Percentiles rank a stretch among this genome's conserved stretches.
Evolutionary conservation across 2,329 filamentous ascomycete genomes (phyloP).

Genomic region (Pseudogymnoascus sp.): DNA sequence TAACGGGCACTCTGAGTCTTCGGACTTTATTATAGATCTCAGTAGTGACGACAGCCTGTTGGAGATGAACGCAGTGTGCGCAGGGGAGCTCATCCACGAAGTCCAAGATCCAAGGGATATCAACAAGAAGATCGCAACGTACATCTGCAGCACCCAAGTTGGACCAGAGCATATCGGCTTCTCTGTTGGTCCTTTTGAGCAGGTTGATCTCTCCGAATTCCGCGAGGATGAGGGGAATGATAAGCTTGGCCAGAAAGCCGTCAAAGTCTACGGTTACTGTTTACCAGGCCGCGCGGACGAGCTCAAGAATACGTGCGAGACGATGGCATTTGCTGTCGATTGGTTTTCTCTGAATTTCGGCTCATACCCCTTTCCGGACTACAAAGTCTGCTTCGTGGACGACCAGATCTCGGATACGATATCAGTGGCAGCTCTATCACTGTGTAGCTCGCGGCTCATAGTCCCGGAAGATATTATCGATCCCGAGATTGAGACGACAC

Average conservation of each 20-base stretch:
- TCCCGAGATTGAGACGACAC: conserved; percentile 70
- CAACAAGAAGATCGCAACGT: conserved; percentile 80
- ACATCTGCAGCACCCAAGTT: conserved; percentile 65
- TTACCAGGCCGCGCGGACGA: conserved; percentile 75
- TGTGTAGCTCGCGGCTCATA: conserved; percentile 79
- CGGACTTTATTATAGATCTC: conserved; percentile 29
- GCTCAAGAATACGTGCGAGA: conserved; percentile 77
- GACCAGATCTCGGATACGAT: conserved; percentile 70
- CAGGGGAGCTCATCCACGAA: conserved; percentile 82
- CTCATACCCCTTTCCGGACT: conserved; percentile 83
- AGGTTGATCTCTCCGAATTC: conserved; percentile 81
- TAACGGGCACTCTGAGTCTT: conserved; percentile 21
- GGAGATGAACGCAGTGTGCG: conserved; percentile 85
- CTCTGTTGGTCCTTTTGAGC: conserved; percentile 88
- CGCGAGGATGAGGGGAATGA: conserved; percentile 87
- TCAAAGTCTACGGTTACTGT: conserved; percentile 87
- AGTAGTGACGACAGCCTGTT: conserved; percentile 75
- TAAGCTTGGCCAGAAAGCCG: conserved; percentile 76
- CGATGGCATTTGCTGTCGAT: conserved; percentile 81
- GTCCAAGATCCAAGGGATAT: conserved; percentile 66
- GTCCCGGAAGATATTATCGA: conserved; percentile 83
- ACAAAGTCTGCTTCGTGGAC: conserved; percentile 90
- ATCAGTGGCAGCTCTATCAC: conserved; percentile 72
- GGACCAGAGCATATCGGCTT: conserved; percentile 88
- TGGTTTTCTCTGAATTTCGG: conserved; percentile 83